Evolutionary conservation across 2,329 filamentous ascomycete species (phyloP).

Genomic region (Monosporascus sp.): DNA sequence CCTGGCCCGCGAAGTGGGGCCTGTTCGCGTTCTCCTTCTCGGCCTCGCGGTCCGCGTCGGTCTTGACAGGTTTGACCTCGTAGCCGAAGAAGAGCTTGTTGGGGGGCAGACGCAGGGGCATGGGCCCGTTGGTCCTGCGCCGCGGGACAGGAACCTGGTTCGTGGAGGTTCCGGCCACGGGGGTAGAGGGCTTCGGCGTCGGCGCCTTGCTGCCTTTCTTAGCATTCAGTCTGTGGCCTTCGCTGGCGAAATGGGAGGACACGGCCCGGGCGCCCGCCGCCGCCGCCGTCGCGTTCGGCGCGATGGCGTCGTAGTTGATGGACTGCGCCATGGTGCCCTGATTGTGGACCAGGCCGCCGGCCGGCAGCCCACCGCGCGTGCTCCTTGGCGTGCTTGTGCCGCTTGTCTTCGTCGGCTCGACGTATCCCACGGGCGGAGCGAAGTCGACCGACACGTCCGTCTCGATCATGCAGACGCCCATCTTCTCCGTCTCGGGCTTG

Average conservation of each 20-base stretch:
- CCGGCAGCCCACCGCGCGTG: conserved; percentile 55
- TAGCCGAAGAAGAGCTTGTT: conserved; percentile 98
- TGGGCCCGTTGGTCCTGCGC: conserved; percentile 67
- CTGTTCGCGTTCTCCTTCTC: conserved; percentile 60
- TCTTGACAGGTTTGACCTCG: conserved; percentile 82
- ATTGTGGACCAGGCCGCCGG: conserved; percentile 70
- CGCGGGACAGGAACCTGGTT: conserved; percentile 28
- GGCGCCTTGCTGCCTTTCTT: conserved; percentile 76
- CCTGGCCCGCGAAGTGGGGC: conserved; percentile 77
- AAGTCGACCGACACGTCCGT: conserved; percentile 97
- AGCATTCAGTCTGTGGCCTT: conserved; percentile 74
- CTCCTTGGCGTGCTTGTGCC: conserved; percentile 86
- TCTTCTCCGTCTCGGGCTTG: conserved; percentile 76
- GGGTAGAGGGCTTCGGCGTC: conserved; percentile 68
- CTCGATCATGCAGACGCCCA: conserved; percentile 90
- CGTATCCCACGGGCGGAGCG: conserved; percentile 87
- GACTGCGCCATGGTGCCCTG: conserved; percentile 94
- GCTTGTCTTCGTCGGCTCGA: conserved; percentile 72
- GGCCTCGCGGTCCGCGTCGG: conserved; percentile 64
- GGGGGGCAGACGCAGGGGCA: conserved; percentile 75
- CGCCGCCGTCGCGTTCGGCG: conserved; percentile 65
- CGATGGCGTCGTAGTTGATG: conserved; percentile 94
- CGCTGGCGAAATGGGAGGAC: conserved; percentile 71
- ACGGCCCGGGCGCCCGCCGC: conserved; percentile 40
- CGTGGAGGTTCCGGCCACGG: conserved; percentile 54